phyloP scores from a whole-genome alignment of 805 yeast species.

The Priceomyces castillae region DNA sequence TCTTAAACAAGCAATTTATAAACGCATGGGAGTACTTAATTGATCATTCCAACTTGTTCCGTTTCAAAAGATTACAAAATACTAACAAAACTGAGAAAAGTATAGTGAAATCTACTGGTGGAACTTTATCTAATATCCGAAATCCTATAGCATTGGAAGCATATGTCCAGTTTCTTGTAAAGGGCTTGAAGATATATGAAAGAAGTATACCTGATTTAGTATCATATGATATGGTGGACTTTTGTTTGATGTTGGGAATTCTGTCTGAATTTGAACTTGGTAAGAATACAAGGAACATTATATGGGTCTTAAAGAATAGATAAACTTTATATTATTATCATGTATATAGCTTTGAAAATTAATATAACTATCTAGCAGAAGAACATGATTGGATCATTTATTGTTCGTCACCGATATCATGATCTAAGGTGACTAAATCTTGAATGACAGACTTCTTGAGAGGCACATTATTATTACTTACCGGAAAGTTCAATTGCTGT shows the following conservation, averaged over 20 bases:
- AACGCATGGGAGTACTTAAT: slow-evolving; percentile 41
- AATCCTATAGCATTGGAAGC: slow-evolving; percentile 21
- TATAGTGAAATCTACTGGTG: slow-evolving; percentile 4
- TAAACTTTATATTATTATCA: neutral
- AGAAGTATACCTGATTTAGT: slow-evolving; percentile 38
- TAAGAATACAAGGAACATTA: slow-evolving; percentile 24
- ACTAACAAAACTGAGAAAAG: neutral
- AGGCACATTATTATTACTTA: slow-evolving; percentile 7
- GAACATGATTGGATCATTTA: slow-evolving; percentile 2
- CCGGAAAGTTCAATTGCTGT: slow-evolving; percentile 24
- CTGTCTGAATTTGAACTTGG: slow-evolving; percentile 17
- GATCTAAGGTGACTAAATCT: slow-evolving; percentile 23
- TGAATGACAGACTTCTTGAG: slow-evolving; percentile 33
- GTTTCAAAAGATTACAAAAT: neutral
- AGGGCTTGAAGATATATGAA: slow-evolving; percentile 40
- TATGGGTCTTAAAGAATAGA: slow-evolving; percentile 26
- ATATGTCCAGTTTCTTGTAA: slow-evolving; percentile 28
- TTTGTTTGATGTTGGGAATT: slow-evolving; percentile 29
- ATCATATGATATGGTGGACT: slow-evolving; percentile 33
- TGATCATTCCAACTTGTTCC: slow-evolving; percentile 5
- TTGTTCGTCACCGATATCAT: neutral
- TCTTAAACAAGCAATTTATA: slow-evolving; percentile 45
- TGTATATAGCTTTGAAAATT: neutral
- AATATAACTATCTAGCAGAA: no score
- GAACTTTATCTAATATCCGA: slow-evolving; percentile 12